Evolutionary conservation across 441 rosid species (phyloP), one percentile per base, ranked within the genome.

Genomic region (Mallotus repandus): DNA sequence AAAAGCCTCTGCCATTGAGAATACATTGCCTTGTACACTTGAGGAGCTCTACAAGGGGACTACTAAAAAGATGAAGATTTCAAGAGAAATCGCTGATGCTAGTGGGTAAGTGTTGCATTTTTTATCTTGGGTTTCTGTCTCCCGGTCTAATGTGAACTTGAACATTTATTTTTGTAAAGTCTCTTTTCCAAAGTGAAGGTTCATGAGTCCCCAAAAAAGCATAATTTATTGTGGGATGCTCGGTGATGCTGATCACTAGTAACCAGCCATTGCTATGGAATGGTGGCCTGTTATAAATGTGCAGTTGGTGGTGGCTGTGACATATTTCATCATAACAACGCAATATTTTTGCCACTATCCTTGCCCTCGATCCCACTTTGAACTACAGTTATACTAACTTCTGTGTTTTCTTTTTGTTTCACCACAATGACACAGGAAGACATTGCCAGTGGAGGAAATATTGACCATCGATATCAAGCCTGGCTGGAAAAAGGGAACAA

Each of bases 401-500:
- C 53, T 49, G 41, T 22, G 9, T 53, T 25, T 59, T 64, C 32
- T 29, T 8, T 69, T 45, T 45, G 12, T 45, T 8, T 2, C 3
- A 52, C 75, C 64, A 21, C 52, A 4, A 52, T 78, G 85, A 45
- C 22, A 15, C 88, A 91, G 97, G 85, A 89, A 81, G 68, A 81
- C 92, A 9, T 38, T 86, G 77, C 74, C 79, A 4, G 70, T 89
- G 46, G 94, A 94, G 79, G 98, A 94, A 81, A 91, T 91, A 70
- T 64, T 94, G 83, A 86, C 90, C 12, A 89, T 94, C 66, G 98
- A 94, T 69, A 79, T 94, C 80, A 94, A 83, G 81, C 91, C 98
- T n/a, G 99, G 99, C 60, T 94, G 99, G 99, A 92, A 94, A 88
- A 92, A 84, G 84, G 98, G 99, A 63, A 92, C 97, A 29, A 94